A percentile compares a stretch with the other conserved stretches of the same genome.
These are phyloP conservation scores for Cocos nucifera DNA, from an alignment of 176 grass and related monocot genomes.

Conservation along the genomic window DNA sequence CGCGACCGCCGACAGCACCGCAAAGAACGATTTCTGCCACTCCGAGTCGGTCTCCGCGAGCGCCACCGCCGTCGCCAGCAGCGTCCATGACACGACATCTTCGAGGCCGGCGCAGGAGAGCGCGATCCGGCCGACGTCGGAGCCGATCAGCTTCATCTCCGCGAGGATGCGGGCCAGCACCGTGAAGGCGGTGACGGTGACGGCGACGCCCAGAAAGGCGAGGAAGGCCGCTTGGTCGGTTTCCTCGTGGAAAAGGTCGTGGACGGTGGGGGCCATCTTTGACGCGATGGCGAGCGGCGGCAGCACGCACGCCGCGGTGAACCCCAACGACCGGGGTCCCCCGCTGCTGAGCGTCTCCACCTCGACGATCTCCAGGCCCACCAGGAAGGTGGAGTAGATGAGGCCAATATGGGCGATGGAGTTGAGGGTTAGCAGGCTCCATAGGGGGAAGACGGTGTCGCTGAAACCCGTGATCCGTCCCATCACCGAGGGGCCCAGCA, in stretches of 20 bases:
- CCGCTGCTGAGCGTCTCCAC: not conserved
- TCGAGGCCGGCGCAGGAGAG: constrained; percentile 48
- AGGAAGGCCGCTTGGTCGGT: constrained; percentile 25
- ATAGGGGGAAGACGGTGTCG: too few species aligned
- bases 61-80: constrained; percentile 37
- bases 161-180: constrained; percentile 48
- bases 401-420: too few species aligned
- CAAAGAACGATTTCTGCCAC: constrained; percentile 25
- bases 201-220: constrained; percentile 16
- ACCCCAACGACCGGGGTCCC: constrained; percentile 30
- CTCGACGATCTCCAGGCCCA: too few species aligned
- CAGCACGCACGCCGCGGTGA: constrained; percentile 35
- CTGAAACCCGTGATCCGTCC: too few species aligned
- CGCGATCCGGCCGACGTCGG: constrained; percentile 54
- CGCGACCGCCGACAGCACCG: constrained; percentile 35
- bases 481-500: too few species aligned
- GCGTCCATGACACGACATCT: constrained; percentile 36
- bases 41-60: constrained; percentile 19
- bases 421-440: too few species aligned
- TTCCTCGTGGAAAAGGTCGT: not conserved
- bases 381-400: too few species aligned
- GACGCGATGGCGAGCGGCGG: constrained; percentile 44
- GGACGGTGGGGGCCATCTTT: constrained; percentile 6
- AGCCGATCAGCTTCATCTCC: constrained; percentile 61
- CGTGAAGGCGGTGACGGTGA: constrained; percentile 62